phyloP scores from a whole-genome alignment of 176 grass and related monocot species.

The Juncus effusus region DNA sequence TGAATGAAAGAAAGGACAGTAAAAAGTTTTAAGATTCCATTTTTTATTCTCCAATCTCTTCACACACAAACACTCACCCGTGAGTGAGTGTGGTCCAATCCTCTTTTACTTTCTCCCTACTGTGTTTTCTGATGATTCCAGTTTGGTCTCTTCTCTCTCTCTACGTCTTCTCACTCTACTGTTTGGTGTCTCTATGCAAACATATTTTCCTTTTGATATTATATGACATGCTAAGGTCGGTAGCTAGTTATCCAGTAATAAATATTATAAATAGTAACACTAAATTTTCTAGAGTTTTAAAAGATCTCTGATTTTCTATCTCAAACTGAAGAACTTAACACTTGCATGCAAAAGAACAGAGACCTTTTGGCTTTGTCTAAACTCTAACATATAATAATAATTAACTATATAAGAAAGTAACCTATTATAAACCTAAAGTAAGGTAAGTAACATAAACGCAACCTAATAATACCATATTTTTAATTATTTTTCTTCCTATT shows the following conservation, averaged over 20 bases:
- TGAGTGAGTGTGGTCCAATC: slow-evolving; percentile 41
- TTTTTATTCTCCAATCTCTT: slow-evolving; percentile 34
- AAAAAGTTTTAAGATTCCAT: slow-evolving; percentile 27
- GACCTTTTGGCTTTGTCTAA: slow-evolving; percentile 27
- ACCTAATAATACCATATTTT: slow-evolving; percentile 32
- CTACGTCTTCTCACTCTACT: slow-evolving; percentile 15
- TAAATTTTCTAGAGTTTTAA: slow-evolving; percentile 9
- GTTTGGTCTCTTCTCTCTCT: slow-evolving; percentile 15
- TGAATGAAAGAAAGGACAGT: slow-evolving; percentile 26
- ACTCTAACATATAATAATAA: slow-evolving; percentile 32
- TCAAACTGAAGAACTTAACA: slow-evolving; percentile 19
- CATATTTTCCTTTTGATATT: slow-evolving; percentile 37
- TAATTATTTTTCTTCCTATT: slow-evolving; percentile 31
- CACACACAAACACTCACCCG: slow-evolving; percentile 6
- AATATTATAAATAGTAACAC: slow-evolving; percentile 26
- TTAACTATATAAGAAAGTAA: slow-evolving; percentile 36
- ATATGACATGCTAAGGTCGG: slow-evolving; percentile 23
- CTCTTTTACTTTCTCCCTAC: slow-evolving; percentile 16
- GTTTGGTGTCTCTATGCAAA: slow-evolving; percentile 59
- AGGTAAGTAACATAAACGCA: slow-evolving; percentile 18
- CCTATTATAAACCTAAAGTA: slow-evolving; percentile 35
- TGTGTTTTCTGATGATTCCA: slow-evolving; percentile 38
- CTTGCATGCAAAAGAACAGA: slow-evolving; percentile 17
- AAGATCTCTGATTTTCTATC: slow-evolving; percentile 9
- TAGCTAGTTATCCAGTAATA: slow-evolving; percentile 17